phyloP scores from a whole-genome alignment of 345 rosid genomes.

The Xanthoceras sorbifolium region DNA sequence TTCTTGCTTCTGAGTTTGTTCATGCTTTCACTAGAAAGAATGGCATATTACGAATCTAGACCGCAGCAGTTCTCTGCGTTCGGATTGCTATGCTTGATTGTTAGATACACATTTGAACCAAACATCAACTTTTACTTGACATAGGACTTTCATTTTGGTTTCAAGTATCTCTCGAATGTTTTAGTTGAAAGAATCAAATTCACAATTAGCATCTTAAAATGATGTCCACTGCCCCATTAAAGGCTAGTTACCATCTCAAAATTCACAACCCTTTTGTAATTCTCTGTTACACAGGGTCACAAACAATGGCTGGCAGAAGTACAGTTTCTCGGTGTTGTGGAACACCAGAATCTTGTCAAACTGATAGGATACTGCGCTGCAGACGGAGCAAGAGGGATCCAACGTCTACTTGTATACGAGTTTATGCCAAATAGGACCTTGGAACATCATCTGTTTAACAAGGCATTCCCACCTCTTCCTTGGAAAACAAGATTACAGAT shows the following conservation, averaged over 20 bases:
- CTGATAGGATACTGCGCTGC: conserved; percentile 81
- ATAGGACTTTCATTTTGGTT: background rate
- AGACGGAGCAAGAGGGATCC: conserved; percentile 73
- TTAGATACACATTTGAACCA: background rate
- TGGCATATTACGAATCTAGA: background rate
- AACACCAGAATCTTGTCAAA: conserved; percentile 81
- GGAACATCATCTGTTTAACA: conserved; percentile 85
- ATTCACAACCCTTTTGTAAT: background rate
- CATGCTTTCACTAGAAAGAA: background rate
- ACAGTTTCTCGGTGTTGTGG: conserved; percentile 78
- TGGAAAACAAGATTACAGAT: conserved; percentile 74
- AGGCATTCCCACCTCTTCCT: conserved; percentile 48
- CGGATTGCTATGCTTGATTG: background rate
- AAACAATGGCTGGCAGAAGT: conserved; percentile 96
- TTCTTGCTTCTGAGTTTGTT: background rate
- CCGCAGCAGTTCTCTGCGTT: background rate
- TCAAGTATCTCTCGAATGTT: too few species aligned
- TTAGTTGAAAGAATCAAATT: too few species aligned
- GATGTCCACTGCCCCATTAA: background rate
- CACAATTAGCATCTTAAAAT: too few species aligned
- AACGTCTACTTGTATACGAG: conserved; percentile 78
- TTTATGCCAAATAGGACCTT: conserved; percentile 78
- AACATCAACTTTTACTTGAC: background rate
- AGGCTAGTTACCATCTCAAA: background rate
- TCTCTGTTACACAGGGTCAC: conserved; percentile 59